These are phyloP conservation scores for Tanozyma kutaoensis DNA, from an alignment of 805 yeast species.

Conservation along the genomic window DNA sequence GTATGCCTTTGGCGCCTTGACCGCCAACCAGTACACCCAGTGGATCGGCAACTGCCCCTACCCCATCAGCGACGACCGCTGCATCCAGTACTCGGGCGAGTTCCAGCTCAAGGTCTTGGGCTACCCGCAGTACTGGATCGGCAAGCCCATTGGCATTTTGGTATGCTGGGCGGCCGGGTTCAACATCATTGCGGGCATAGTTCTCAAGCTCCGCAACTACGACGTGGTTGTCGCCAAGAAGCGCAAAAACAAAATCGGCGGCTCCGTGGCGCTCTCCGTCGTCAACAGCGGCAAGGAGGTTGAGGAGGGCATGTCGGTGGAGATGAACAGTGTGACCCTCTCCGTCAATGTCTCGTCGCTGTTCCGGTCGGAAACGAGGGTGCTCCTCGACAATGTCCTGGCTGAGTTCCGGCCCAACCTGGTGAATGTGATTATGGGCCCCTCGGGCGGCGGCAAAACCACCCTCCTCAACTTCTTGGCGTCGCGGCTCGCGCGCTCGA, in stretches of 20 bases:
- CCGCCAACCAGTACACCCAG: constrained; percentile 52
- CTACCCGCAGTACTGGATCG: constrained; percentile 48
- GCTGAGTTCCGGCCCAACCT: constrained; percentile 42
- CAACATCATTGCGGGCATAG: constrained; percentile 31
- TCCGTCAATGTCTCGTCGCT: constrained; percentile 5
- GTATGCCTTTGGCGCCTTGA: constrained; percentile 62
- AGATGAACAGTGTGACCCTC: constrained; percentile 4
- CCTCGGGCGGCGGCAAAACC: constrained; percentile 72
- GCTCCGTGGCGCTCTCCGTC: constrained; percentile 4
- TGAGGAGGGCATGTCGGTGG: constrained; percentile 1
- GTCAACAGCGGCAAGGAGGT: constrained; percentile 1
- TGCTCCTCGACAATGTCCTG: constrained; percentile 25
- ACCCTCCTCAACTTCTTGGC: constrained; percentile 53
- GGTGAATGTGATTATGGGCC: constrained; percentile 67
- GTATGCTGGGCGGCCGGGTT: constrained; percentile 48
- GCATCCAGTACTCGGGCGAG: constrained; percentile 37
- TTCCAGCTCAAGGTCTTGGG: constrained; percentile 46
- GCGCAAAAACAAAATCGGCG: constrained; percentile 18
- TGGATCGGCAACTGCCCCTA: constrained; percentile 46
- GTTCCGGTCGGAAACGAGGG: constrained; percentile 1
- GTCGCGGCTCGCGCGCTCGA: constrained; percentile 30
- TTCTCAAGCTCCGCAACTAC: constrained; percentile 34
- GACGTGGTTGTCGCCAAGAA: constrained; percentile 37
- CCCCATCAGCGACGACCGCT: constrained; percentile 18
- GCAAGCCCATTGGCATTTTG: constrained; percentile 47